Percentiles rank a stretch among this genome's conserved stretches.
These are phyloP conservation scores for Solanum gracilifrons DNA, from an alignment of 257 asterid genomes.

Conservation along the genomic window DNA sequence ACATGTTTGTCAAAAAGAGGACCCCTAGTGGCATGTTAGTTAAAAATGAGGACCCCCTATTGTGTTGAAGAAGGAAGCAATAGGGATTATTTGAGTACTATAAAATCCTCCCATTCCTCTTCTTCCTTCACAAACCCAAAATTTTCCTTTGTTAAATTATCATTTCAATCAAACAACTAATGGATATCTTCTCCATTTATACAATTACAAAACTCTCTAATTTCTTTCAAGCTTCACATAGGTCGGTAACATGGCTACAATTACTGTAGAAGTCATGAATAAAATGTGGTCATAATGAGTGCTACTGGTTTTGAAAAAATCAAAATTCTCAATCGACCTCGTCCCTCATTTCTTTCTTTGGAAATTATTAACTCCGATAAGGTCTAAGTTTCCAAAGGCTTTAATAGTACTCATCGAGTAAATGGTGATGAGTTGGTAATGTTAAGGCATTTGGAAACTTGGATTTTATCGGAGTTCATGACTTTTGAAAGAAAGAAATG, in stretches of 20 bases:
- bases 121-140: not conserved
- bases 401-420: conserved; percentile 62
- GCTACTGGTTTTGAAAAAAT: conserved; percentile 65
- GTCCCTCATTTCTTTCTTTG: conserved; percentile 48
- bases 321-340: conserved; percentile 70
- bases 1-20: not conserved
- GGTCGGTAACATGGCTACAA: not conserved
- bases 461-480: conserved; percentile 84
- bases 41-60: not conserved
- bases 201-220: not conserved
- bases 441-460: conserved; percentile 47
- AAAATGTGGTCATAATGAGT: conserved; percentile 42
- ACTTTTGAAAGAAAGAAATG: conserved; percentile 56
- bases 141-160: not conserved
- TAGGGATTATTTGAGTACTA: not conserved
- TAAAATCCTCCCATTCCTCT: not conserved
- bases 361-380: conserved; percentile 80
- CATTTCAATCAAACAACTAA: not conserved
- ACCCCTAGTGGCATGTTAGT: not conserved
- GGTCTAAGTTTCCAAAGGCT: conserved; percentile 48
- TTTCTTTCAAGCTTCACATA: not conserved
- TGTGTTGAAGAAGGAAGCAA: not conserved
- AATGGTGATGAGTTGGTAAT: conserved; percentile 60
- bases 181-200: not conserved
- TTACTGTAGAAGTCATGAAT: not conserved